A percentile compares a stretch with the other conserved stretches of the same genome.
These are phyloP conservation scores for Fusarium sp. DNA, from an alignment of 2,329 filamentous ascomycete species.

Conservation along the genomic window DNA sequence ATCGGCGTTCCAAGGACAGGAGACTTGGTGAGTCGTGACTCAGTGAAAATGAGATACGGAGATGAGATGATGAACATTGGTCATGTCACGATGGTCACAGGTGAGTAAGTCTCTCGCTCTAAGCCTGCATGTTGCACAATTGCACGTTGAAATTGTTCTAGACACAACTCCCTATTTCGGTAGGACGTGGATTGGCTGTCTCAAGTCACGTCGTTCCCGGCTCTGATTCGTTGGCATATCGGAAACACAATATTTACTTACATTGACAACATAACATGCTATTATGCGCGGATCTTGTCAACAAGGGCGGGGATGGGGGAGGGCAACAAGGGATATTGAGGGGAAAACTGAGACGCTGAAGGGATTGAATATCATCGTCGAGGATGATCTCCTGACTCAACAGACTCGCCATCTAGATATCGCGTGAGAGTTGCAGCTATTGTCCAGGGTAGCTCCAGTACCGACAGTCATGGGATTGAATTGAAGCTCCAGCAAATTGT, in stretches of 20 bases:
- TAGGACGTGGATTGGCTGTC: conserved; percentile 9
- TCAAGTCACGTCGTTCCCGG: conserved; percentile 13
- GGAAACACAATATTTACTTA: conserved; percentile 30
- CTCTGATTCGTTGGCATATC: conserved; percentile 10
- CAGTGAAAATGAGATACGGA: conserved; percentile 13
- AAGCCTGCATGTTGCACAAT: not conserved
- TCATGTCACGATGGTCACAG: not conserved
- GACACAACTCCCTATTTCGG: not conserved
- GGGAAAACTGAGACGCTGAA: not conserved
- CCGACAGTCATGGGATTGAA: conserved; percentile 18
- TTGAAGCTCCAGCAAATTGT: conserved; percentile 8
- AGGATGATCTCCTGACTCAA: conserved; percentile 11
- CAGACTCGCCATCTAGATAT: conserved; percentile 6
- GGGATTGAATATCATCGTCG: conserved; percentile 1
- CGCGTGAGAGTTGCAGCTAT: conserved; percentile 7
- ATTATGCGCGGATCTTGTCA: conserved; percentile 13
- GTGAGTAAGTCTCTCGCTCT: not conserved
- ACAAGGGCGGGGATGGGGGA: conserved; percentile 1
- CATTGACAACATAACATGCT: conserved; percentile 1
- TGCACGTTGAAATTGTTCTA: conserved; percentile 4
- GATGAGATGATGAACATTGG: conserved; percentile 16
- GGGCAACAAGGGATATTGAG: not conserved
- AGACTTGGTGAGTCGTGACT: conserved; percentile 15
- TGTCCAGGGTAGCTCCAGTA: conserved; percentile 26
- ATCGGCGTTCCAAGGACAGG: conserved; percentile 14